These are phyloP conservation scores for Dendrocalamus latiflorus DNA, from an alignment of 202 grass and related monocot genomes.

Conservation along the genomic window DNA sequence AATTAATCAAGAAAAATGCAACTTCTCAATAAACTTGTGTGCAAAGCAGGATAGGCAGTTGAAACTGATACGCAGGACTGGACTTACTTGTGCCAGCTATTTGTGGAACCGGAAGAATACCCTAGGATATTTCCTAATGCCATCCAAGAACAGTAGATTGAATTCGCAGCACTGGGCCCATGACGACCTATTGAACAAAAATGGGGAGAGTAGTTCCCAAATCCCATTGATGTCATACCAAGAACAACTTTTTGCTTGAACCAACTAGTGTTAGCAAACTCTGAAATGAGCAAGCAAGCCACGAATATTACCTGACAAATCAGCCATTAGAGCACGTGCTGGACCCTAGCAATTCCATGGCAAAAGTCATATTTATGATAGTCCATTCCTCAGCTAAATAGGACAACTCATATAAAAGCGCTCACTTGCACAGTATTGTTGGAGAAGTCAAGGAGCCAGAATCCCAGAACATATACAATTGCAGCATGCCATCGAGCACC, in stretches of 20 bases:
- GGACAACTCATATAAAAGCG: background rate
- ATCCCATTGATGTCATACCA: background rate
- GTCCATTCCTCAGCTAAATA: background rate
- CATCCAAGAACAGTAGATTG: constrained; percentile 91
- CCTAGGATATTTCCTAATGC: constrained; percentile 88
- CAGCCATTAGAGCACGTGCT: constrained; percentile 85
- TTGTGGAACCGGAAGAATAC: constrained; percentile 85
- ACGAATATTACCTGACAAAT: constrained; percentile 60
- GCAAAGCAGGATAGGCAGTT: background rate
- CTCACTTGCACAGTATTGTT: constrained; percentile 88
- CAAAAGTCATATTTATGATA: background rate
- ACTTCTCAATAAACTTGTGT: background rate
- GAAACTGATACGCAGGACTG: background rate
- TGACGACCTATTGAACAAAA: constrained; percentile 34
- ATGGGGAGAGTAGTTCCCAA: constrained; percentile 14
- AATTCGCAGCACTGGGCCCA: constrained; percentile 74
- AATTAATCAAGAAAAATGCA: background rate
- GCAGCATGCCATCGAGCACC: constrained; percentile 88
- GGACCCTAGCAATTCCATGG: constrained; percentile 50
- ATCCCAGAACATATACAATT: constrained; percentile 79
- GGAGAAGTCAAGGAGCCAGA: constrained; percentile 88
- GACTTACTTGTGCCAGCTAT: constrained; percentile 73
- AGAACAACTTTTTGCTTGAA: background rate
- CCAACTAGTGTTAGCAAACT: background rate
- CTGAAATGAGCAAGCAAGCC: background rate